Evolutionary conservation across 2,329 filamentous ascomycete genomes (phyloP).

Genomic region (Ophiosphaerella narmari): DNA sequence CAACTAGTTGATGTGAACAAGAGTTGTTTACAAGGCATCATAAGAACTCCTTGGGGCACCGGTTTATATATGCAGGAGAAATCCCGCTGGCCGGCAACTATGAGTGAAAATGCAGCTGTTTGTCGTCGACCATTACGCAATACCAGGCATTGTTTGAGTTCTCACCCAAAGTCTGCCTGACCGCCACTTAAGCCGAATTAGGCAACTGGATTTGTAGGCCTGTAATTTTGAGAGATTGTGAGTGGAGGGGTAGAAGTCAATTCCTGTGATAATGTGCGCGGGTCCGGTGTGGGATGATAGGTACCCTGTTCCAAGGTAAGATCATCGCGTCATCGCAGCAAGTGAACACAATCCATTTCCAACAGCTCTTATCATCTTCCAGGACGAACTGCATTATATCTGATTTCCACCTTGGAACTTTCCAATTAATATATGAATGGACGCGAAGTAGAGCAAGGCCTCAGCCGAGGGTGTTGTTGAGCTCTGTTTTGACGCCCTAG

Average conservation of each 20-base stretch:
- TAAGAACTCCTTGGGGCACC: neutral
- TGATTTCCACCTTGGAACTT: too few species aligned
- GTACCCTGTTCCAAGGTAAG: neutral
- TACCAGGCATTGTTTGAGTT: neutral
- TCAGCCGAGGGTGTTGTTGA: too few species aligned
- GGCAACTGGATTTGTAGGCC: conserved; percentile 14
- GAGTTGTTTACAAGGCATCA: conserved; percentile 2
- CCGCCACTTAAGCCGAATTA: conserved; percentile 13
- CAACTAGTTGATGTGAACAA: conserved; percentile 13
- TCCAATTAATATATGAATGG: too few species aligned
- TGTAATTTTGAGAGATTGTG: neutral
- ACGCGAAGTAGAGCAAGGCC: too few species aligned
- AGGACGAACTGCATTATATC: too few species aligned
- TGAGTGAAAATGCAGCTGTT: neutral
- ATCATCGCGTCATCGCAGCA: conserved; percentile 3
- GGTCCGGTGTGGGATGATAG: neutral
- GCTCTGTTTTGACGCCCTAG: neutral
- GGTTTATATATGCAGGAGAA: too few species aligned
- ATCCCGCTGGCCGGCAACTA: too few species aligned
- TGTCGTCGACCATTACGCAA: neutral
- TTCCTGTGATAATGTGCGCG: conserved; percentile 11
- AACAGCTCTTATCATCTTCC: too few species aligned
- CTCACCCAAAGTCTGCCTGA: conserved; percentile 4
- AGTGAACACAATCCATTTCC: neutral
- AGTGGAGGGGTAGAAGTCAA: conserved; percentile 17